Base-by-base conservation (phyloP, 1,284 basidiomycete genomes). In the Naganishia sp. region DNA sequence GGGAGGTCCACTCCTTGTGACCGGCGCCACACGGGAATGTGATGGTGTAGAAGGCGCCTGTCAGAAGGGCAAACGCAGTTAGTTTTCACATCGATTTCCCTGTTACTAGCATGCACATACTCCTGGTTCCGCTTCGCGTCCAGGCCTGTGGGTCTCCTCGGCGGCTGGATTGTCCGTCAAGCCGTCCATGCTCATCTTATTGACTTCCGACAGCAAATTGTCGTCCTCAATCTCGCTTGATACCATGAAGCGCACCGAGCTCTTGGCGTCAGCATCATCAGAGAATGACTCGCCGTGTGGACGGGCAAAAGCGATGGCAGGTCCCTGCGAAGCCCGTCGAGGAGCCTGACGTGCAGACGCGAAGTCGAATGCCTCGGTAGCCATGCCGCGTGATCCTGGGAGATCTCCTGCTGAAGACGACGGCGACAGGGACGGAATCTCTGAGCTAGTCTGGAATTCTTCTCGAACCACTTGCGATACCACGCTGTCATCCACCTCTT, bases 141-240 rank as follows among this genome's bases (percentile, higher is more conserved):
- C 48, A 16, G 36, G 49, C 25, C 42, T 36, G 5, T 52, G 46
- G 6, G 42, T 28, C 31, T 54, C 53, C 11, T 63, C 66, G 13
- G 55, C 45, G 18, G 49, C 39, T 23, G 59, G 52, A 15, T 64
- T 64, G 4, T 64, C 66, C 3, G 55, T 57, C 60, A 67, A 45
- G 16, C 61, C 66, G 54, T 78, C 77, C 55, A 80, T 68, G 64
- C 75, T 79, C 74, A 78, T 79, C 72, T 79, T 78, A 69, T 79
- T 79, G 10, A 80, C 74, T 68, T 80, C 79, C 33, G 79, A 76
- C 18, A 80, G 68, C 28, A 80, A 67, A 57, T 75, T 77, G 63
- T 80, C 78, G 6, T 75, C 77, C 48, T 80, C 78, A 3, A 80
- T 70, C 67, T 81, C 79, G 63, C 75, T 77, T 2, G 77, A 75